Percentiles rank a stretch among this genome's conserved stretches.
Evolutionary conservation across 2,329 filamentous ascomycete genomes (phyloP).

Genomic region (Drechmeria coniospora): DNA sequence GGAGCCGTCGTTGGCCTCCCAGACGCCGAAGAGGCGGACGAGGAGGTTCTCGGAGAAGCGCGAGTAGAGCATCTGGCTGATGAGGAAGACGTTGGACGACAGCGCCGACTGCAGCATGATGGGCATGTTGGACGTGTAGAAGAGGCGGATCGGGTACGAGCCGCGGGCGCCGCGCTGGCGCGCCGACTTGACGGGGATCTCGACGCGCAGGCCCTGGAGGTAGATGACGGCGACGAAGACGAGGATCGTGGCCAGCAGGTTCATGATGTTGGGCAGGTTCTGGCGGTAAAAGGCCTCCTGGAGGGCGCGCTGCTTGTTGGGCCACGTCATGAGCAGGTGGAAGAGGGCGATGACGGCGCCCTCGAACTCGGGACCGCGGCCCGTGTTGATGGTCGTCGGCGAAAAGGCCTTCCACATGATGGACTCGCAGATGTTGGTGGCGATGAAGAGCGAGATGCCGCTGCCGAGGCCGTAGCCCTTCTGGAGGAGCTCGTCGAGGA

Average conservation of each 20-base stretch:
- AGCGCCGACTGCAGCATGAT: slow-evolving; percentile 99
- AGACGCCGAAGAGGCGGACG: slow-evolving; percentile 92
- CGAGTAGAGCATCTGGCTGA: slow-evolving; percentile 98
- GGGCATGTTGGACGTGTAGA: slow-evolving; percentile 99
- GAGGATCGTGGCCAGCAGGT: slow-evolving; percentile 79
- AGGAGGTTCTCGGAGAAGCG: slow-evolving; percentile 98
- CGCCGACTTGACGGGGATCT: slow-evolving; percentile 98
- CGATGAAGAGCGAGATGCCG: slow-evolving; percentile 98
- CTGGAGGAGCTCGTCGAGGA: slow-evolving; percentile 96
- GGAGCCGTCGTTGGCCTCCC: slow-evolving; percentile 93
- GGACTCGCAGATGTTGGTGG: slow-evolving; percentile 99
- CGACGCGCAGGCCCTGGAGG: slow-evolving; percentile 96
- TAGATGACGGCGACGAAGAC: slow-evolving; percentile 98
- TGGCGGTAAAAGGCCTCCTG: slow-evolving; percentile 98
- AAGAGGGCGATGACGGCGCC: slow-evolving; percentile 95
- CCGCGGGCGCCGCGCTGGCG: slow-evolving; percentile 97
- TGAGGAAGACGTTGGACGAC: slow-evolving; percentile 97
- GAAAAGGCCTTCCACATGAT: slow-evolving; percentile 99
- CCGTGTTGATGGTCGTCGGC: slow-evolving; percentile 97
- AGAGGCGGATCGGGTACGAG: slow-evolving; percentile 94
- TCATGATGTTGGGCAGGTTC: slow-evolving; percentile 99
- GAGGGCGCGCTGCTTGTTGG: slow-evolving; percentile 97
- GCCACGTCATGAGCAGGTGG: slow-evolving; percentile 95
- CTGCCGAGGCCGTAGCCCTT: slow-evolving; percentile 98
- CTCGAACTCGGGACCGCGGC: slow-evolving; percentile 97